These are phyloP conservation scores for Tolypocladium album DNA, from an alignment of 2,329 filamentous ascomycete genomes.

Conservation along the genomic window DNA sequence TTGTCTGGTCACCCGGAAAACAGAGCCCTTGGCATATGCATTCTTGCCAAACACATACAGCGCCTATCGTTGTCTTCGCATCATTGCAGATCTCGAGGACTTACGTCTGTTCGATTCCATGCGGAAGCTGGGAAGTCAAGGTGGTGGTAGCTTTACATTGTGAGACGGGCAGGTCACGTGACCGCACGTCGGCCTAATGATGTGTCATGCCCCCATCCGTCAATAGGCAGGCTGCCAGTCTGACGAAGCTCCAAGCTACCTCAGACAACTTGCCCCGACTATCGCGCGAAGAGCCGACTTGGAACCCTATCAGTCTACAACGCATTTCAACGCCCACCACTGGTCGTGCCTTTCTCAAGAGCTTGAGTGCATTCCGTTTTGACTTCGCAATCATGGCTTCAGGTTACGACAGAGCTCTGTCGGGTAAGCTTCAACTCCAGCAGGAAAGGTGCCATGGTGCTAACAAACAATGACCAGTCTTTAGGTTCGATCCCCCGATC, in stretches of 20 bases:
- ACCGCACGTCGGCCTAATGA: too few relatives aligned
- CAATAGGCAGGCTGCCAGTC: slow-evolving; percentile 22
- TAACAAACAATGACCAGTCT: slow-evolving; percentile 54
- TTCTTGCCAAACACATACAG: too few relatives aligned
- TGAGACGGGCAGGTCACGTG: too few relatives aligned
- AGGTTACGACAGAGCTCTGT: slow-evolving; percentile 97
- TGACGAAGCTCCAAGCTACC: slow-evolving; percentile 24
- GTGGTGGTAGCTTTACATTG: too few relatives aligned
- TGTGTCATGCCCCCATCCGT: too few relatives aligned
- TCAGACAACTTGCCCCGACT: slow-evolving; percentile 4
- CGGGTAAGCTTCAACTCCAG: slow-evolving; percentile 54
- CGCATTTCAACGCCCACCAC: neutral
- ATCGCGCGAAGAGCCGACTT: slow-evolving; percentile 1
- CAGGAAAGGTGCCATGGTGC: neutral
- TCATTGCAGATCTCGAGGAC: too few relatives aligned
- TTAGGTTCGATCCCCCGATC: slow-evolving; percentile 46
- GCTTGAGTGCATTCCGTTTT: neutral
- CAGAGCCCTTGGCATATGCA: too few relatives aligned
- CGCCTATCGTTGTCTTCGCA: too few relatives aligned
- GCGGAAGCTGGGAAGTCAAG: too few relatives aligned
- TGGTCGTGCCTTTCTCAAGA: neutral
- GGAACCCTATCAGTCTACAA: slow-evolving; percentile 3
- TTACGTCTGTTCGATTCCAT: too few relatives aligned
- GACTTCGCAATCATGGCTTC: slow-evolving; percentile 55
- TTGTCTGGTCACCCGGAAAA: too few relatives aligned